Evolutionary conservation across 805 yeast species (phyloP).

Genomic region (Hanseniaspora nectarophila): DNA sequence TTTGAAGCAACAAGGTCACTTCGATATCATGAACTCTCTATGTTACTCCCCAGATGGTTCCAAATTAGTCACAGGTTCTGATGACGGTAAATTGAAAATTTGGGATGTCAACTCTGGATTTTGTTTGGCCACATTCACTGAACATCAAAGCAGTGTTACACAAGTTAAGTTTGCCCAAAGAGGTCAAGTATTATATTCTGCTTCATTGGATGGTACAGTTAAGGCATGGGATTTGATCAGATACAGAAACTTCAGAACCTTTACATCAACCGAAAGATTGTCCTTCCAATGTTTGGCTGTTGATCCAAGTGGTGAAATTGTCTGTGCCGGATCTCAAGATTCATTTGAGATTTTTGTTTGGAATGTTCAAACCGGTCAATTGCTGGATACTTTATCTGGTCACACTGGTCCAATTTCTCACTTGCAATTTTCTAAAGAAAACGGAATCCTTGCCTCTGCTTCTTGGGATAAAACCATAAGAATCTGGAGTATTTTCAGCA

Average conservation of each 20-base stretch:
- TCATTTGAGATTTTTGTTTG: constrained; percentile 85
- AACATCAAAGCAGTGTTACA: constrained; percentile 81
- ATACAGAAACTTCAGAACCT: constrained; percentile 86
- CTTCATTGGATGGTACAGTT: constrained; percentile 91
- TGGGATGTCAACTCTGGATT: constrained; percentile 94
- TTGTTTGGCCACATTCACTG: constrained; percentile 81
- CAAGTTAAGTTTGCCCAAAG: constrained; percentile 74
- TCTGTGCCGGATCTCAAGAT: constrained; percentile 87
- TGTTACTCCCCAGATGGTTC: constrained; percentile 93
- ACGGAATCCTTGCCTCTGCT: constrained; percentile 68
- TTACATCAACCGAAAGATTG: constrained; percentile 78
- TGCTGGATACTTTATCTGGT: constrained; percentile 77
- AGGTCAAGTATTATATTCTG: constrained; percentile 83
- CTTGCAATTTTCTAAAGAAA: constrained; percentile 72
- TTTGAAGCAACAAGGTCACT: constrained; percentile 93
- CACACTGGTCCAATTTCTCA: constrained; percentile 93
- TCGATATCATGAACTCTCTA: constrained; percentile 73
- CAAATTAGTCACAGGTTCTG: constrained; percentile 82
- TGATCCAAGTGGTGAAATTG: constrained; percentile 94
- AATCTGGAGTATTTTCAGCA: constrained; percentile 82
- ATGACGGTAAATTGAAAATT: constrained; percentile 90
- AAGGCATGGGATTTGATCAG: constrained; percentile 94
- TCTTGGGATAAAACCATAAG: constrained; percentile 95
- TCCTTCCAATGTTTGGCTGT: constrained; percentile 85
- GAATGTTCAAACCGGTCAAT: constrained; percentile 93